Evolutionary conservation across 2,329 filamentous ascomycete genomes (phyloP), one percentile per base, ranked within the genome.

Genomic region (Xylariaceae sp.): DNA sequence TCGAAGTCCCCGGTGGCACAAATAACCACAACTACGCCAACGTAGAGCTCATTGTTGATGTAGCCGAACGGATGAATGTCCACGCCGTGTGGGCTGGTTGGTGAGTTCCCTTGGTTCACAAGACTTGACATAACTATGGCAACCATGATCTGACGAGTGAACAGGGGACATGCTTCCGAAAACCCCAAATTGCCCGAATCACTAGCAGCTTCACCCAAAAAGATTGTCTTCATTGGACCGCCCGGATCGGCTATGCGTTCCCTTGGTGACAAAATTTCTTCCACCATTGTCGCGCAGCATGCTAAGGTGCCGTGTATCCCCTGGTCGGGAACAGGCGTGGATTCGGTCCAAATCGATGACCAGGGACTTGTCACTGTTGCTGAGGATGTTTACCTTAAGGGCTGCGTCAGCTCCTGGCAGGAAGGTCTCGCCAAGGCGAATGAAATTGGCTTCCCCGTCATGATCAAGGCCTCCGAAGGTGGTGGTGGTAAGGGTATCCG

Each of bases 21-120:
- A 99, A 99, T 81, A 99, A 99, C 84, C 96, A 99, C 87, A 99
- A 99, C 78, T 99, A 99, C 78, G 94, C 94, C 78, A 99, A 99
- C 75, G 94, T 99, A 62, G 94, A 99, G 80, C 83, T 99, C 74
- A 99, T 99, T 76, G 94, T 99, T 67, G 94, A 99, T 80, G 87
- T 99, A 74, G 94, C 94, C 30, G 94, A 99, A 82, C 91, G 94
- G 64, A 97, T 97, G 92, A 86, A 93, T 70, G 94, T 99, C 62
- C 94, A 99, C 73, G 94, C 94, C 61, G 94, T 99, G 13, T 99
- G 94, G 94, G 94, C 94, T 69, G 94, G 94, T 82, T 99, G 94
- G 92, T 94, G 78, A 81, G 88, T 71, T 54, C 47, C 2, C 37
- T 18, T 10, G 4, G 5, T 30, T 6, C n/a, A 0, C 47, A 53